These are phyloP conservation scores for Lipomyces anomalus DNA, from an alignment of 805 yeast genomes.

Conservation along the genomic window DNA sequence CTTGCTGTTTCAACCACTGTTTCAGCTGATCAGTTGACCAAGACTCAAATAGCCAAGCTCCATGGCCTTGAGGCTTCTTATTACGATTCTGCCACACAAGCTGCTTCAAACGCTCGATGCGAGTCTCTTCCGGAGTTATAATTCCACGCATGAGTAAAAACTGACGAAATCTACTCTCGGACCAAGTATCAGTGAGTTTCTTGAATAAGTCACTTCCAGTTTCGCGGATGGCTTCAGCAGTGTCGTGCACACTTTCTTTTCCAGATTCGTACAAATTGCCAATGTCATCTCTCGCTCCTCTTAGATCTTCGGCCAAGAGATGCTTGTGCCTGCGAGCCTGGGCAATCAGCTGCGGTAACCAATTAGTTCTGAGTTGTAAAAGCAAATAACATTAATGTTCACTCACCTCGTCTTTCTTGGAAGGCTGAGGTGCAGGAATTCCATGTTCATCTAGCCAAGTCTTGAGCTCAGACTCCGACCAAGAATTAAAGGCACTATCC, in stretches of 20 bases:
- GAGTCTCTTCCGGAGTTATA: constrained; percentile 28
- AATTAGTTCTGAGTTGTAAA: neutral
- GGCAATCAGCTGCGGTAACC: constrained; percentile 22
- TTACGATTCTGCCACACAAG: constrained; percentile 39
- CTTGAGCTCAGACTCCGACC: constrained; percentile 40
- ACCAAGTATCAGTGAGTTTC: constrained; percentile 30
- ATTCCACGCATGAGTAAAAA: constrained; percentile 36
- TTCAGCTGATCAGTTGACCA: constrained; percentile 50
- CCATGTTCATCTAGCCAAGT: constrained; percentile 41
- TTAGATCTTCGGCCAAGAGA: constrained; percentile 29
- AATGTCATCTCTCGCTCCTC: constrained; percentile 11
- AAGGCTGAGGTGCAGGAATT: constrained; percentile 24
- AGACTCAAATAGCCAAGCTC: constrained; percentile 45
- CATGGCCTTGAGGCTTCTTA: constrained; percentile 35
- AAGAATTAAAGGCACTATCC: constrained; percentile 37
- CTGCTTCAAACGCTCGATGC: constrained; percentile 39
- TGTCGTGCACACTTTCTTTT: constrained; percentile 14
- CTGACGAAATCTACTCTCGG: constrained; percentile 32
- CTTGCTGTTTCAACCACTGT: constrained; percentile 45
- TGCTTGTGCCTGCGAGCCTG: constrained; percentile 33
- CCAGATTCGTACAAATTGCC: constrained; percentile 3
- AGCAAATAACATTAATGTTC: neutral
- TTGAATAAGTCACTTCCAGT: constrained; percentile 24
- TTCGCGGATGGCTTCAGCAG: constrained; percentile 18
- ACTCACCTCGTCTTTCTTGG: constrained; percentile 11